phyloP scores from a whole-genome alignment of 2,329 filamentous ascomycete species.

The Colletotrichum camelliae region DNA sequence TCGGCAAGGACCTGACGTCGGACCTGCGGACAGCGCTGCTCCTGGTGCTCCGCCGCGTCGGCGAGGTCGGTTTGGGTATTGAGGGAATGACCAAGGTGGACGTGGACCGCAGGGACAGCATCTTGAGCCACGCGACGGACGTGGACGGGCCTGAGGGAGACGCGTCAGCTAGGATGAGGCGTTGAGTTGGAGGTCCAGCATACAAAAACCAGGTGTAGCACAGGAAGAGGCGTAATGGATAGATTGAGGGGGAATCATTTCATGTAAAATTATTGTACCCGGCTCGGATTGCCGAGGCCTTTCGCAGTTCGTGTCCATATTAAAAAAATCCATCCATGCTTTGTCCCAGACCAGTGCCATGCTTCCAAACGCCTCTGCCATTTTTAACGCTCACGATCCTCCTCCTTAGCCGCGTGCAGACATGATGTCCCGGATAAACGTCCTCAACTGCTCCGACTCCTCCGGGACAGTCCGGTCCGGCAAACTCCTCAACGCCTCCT shows the following conservation, averaged over 20 bases:
- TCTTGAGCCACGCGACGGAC: slow-evolving; percentile 38
- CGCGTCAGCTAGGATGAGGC: slow-evolving; percentile 32
- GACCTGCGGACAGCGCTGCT: slow-evolving; percentile 84
- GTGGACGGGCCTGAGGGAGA: slow-evolving; percentile 31
- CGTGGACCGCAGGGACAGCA: slow-evolving; percentile 44
- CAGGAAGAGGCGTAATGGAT: slow-evolving; percentile 15
- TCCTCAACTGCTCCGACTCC: slow-evolving; percentile 52
- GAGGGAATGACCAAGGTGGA: slow-evolving; percentile 47
- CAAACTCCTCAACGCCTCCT: slow-evolving; percentile 42
- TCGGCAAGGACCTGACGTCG: slow-evolving; percentile 79
- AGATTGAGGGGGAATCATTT: slow-evolving; percentile 10
- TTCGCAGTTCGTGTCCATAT: slow-evolving; percentile 19
- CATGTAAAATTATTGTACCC: slow-evolving; percentile 12
- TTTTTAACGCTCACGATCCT: not conserved
- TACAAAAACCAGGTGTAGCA: not conserved
- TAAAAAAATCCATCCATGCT: not conserved
- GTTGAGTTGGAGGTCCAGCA: not conserved
- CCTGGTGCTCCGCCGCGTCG: slow-evolving; percentile 78
- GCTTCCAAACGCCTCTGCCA: not conserved
- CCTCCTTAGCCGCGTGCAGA: slow-evolving; percentile 21
- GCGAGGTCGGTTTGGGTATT: slow-evolving; percentile 73
- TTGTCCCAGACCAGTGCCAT: not conserved
- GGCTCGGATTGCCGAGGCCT: not conserved
- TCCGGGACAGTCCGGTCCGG: slow-evolving; percentile 56
- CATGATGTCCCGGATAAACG: slow-evolving; percentile 49